Evolutionary conservation across 108 stramenopile genomes (phyloP).

Genomic region (Mediolabrus comicus): DNA sequence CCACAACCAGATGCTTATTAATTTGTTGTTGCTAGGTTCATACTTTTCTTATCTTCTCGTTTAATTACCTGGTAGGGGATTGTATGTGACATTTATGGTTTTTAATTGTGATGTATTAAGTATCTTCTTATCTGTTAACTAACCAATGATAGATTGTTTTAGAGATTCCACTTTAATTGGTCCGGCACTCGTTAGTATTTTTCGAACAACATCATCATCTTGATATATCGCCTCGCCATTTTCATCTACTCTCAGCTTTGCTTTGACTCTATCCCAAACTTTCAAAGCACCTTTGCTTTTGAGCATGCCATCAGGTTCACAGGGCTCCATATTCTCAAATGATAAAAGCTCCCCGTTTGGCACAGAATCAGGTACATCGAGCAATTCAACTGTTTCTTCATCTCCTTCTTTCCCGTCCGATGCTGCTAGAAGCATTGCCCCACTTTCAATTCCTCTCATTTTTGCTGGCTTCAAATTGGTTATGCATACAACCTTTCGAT

Average conservation of each 20-base stretch:
- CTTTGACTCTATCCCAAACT: conserved; percentile 76
- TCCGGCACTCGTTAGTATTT: conserved; percentile 65
- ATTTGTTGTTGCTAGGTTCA: neutral
- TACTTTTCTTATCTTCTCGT: no score
- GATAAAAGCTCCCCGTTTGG: conserved; percentile 76
- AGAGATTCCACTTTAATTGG: conserved; percentile 57
- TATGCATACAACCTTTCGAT: conserved; percentile 68
- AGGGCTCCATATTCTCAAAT: conserved; percentile 68
- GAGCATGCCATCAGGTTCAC: conserved; percentile 76
- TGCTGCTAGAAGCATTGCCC: conserved; percentile 82
- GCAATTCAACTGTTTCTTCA: conserved; percentile 67
- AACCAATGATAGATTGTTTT: conserved; percentile 50
- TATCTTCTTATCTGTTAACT: neutral
- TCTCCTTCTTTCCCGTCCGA: conserved; percentile 65
- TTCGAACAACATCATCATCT: conserved; percentile 37
- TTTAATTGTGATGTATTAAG: no score
- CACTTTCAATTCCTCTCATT: conserved; percentile 85
- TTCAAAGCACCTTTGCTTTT: conserved; percentile 90
- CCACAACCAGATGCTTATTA: no score
- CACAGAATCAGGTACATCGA: conserved; percentile 67
- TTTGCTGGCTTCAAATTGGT: conserved; percentile 87
- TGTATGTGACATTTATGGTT: no score
- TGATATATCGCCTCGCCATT: conserved; percentile 62
- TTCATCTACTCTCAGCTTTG: conserved; percentile 50
- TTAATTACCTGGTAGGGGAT: no score